Evolutionary conservation across 371 early-diverging fungal species (phyloP).

Genomic region (Mucor lusitanicus): DNA sequence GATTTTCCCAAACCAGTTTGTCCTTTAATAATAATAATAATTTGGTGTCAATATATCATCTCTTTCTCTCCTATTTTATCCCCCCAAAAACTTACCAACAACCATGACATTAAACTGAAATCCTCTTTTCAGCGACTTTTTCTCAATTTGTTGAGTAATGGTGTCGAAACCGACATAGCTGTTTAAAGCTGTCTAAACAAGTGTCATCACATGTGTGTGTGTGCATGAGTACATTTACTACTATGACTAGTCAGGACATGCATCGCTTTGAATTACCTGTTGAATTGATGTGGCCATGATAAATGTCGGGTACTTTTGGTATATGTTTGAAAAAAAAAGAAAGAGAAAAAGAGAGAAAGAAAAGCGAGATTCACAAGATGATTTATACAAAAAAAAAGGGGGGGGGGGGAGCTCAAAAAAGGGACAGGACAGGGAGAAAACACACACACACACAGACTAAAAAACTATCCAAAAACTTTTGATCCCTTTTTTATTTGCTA

Average conservation of each 20-base stretch:
- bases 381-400: neutral
- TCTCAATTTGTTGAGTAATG: slow-evolving; percentile 91
- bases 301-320: neutral
- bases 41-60: neutral
- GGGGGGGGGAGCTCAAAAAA: neutral
- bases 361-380: neutral
- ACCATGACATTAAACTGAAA: slow-evolving; percentile 96
- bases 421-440: neutral
- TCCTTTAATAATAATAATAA: too few relatives aligned
- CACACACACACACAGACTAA: neutral
- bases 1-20: slow-evolving; percentile 99
- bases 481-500: neutral
- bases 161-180: slow-evolving; percentile 96
- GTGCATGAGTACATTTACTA: neutral
- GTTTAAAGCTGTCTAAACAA: slow-evolving; percentile 35
- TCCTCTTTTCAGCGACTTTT: slow-evolving; percentile 90
- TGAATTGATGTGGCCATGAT: neutral
- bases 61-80: too few relatives aligned
- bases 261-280: neutral
- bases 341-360: neutral
- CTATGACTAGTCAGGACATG: neutral
- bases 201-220: slow-evolving; percentile 16
- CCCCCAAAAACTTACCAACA: slow-evolving; percentile 65
- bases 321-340: neutral
- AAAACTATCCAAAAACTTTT: neutral